Evolutionary conservation across 441 rosid genomes (phyloP), one percentile per base, ranked within the genome.

Genomic region (Gossypium davidsonii): DNA sequence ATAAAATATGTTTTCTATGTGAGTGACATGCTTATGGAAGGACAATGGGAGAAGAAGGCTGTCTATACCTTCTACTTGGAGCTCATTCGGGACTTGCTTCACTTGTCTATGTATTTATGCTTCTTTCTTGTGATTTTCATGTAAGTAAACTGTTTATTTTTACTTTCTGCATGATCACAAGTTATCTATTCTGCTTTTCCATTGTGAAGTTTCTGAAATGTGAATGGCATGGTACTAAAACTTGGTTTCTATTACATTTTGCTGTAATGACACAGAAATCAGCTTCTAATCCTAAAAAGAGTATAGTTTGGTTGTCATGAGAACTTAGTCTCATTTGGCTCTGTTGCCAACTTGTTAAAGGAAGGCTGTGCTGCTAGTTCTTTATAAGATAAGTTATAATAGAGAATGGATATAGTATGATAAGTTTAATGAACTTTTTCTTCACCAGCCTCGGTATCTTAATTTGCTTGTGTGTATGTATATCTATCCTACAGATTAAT

Each of bases 21-120:
- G 37, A 92, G 89, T 59, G 99, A 95, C 86, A 91, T 95, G 98
- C 88, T 95, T 12, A 95, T 95, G 99, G 99, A 95, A 77, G 99
- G 99, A 74, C 98, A 92, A 72, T 95, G 99, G 99, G 99, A 95
- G 80, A 88, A 74, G 72, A 95, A 89, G 81, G 91, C 98, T 66
- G 90, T 95, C 67, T 95, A 90, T 76, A 95, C 99, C 70, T 95
- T 95, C 80, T 95, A 92, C 83, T 81, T 95, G 83, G 98, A 95
- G 85, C 96, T 95, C 77, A 82, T 95, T 8, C 94, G 91, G 25
- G 99, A 92, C 84, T 78, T 95, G 87, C 98, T 95, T 71, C 99
- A 95, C 85, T 81, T 95, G 85, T 92, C 95, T 0, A 88, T 91
- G 99, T 92, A 95, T 79, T 79, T 92, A 31, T 95, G 99, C 89